Conservation (phyloP, 2,329 filamentous ascomycete genomes). For the Arthroderma sp. region DNA sequence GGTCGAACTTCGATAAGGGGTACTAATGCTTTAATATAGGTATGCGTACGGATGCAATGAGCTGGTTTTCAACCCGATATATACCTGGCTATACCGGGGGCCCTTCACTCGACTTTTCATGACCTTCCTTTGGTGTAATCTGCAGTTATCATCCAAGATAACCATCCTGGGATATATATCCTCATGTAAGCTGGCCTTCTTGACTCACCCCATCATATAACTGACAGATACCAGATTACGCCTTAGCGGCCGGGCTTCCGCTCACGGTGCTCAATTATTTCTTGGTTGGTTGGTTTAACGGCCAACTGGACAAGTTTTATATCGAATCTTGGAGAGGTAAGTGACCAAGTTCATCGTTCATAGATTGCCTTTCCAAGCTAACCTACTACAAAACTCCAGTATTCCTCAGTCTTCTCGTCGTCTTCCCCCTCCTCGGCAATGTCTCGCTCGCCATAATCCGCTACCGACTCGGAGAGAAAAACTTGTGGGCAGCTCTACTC, state of each 20-base stretch:
- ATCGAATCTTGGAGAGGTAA: slow-evolving; percentile 50
- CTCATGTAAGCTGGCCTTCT: slow-evolving; percentile 32
- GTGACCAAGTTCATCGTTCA: slow-evolving; percentile 34
- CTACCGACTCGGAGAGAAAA: slow-evolving; percentile 45
- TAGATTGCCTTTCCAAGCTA: not conserved
- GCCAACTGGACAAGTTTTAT: slow-evolving; percentile 53
- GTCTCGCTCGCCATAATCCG: slow-evolving; percentile 48
- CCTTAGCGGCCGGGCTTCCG: slow-evolving; percentile 54
- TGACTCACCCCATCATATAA: not conserved
- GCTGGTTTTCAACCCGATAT: slow-evolving; percentile 64
- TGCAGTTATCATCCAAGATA: slow-evolving; percentile 45
- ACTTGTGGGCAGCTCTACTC: slow-evolving; percentile 36
- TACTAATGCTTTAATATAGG: slow-evolving; percentile 6
- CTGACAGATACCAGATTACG: slow-evolving; percentile 39
- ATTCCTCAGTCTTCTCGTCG: slow-evolving; percentile 39
- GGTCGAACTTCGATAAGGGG: not conserved
- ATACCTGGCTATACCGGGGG: slow-evolving; percentile 57
- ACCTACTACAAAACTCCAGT: slow-evolving; percentile 5
- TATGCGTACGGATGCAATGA: slow-evolving; percentile 68
- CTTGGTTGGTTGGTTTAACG: slow-evolving; percentile 57
- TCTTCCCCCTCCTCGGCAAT: slow-evolving; percentile 52
- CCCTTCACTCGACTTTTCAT: slow-evolving; percentile 71
- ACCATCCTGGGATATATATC: slow-evolving; percentile 60
- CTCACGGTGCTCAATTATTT: slow-evolving; percentile 59
- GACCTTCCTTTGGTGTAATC: slow-evolving; percentile 57